phyloP scores from a whole-genome alignment of 139 green algal genomes.

The Ettlia oleoabundans region DNA sequence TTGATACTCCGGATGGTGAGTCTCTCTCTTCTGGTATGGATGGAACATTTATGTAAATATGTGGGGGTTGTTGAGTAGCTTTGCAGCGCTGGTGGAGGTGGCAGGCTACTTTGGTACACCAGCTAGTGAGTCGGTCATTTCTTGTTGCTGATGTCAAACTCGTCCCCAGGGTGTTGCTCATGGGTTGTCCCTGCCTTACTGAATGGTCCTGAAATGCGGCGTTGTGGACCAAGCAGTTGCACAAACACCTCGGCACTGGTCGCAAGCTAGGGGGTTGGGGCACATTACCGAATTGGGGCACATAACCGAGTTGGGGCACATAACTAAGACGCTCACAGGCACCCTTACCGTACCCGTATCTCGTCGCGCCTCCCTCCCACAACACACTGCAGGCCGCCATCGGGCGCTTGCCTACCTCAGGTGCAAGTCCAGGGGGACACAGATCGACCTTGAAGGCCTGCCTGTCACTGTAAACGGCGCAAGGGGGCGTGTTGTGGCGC shows the following conservation, averaged over 20 bases:
- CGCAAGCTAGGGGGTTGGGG: no score
- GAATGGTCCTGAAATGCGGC: no score
- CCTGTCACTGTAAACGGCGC: conserved; percentile 6
- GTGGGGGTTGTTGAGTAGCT: background rate
- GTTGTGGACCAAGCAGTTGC: no score
- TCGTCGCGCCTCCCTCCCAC: background rate
- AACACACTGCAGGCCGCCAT: conserved; percentile 26
- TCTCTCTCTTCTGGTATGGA: no score
- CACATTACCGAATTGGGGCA: no score
- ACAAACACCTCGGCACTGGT: no score
- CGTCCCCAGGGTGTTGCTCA: no score
- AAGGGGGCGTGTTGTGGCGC: background rate
- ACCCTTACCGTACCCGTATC: background rate
- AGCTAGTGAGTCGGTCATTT: no score
- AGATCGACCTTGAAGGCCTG: conserved; percentile 52
- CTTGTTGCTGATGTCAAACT: no score
- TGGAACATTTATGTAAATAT: background rate
- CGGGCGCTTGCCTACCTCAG: conserved; percentile 68
- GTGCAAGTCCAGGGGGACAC: conserved; percentile 46
- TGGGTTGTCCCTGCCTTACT: no score
- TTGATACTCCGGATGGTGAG: conserved; percentile 28
- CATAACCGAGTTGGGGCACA: no score
- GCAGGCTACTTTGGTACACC: no score
- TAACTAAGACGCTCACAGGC: background rate
- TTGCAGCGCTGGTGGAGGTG: background rate